Percentiles rank a stretch among this genome's conserved stretches.
phyloP scores from a whole-genome alignment of 345 rosid species.

The Theobroma cacao region DNA sequence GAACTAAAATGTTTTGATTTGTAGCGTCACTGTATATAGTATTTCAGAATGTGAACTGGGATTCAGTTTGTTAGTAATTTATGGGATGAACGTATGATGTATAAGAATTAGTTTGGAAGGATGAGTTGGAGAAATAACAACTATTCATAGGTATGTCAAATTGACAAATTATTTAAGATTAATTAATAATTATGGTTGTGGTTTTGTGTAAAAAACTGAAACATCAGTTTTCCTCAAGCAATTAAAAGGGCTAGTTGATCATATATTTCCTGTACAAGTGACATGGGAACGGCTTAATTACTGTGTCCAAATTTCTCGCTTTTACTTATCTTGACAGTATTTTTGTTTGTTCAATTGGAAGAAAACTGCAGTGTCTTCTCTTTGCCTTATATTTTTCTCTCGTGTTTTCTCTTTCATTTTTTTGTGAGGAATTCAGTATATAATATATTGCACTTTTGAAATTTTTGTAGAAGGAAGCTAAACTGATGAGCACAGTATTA shows the following conservation, averaged over 20 bases:
- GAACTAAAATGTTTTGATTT: not conserved
- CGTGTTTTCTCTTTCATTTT: not conserved
- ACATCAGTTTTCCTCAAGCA: not conserved
- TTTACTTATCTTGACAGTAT: not conserved
- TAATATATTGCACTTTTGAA: not conserved
- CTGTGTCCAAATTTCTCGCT: not conserved
- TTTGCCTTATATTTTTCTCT: not conserved
- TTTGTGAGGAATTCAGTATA: not conserved
- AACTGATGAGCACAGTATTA: not conserved
- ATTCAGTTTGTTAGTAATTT: not conserved
- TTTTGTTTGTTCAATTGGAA: not conserved
- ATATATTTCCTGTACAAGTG: not conserved
- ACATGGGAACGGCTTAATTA: not conserved
- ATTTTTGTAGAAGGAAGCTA: not conserved
- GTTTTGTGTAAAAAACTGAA: not conserved
- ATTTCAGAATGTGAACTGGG: not conserved
- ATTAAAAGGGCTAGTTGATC: not conserved
- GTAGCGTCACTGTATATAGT: not conserved
- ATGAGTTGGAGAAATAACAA: not conserved
- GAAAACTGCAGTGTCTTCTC: not conserved
- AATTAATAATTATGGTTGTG: not conserved
- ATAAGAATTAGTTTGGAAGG: not conserved
- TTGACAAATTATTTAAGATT: not conserved
- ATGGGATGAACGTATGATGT: not conserved
- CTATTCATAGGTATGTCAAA: not conserved